Base-by-base conservation (phyloP, 2,329 filamentous ascomycete genomes). In the Colletotrichum graminicola region DNA sequence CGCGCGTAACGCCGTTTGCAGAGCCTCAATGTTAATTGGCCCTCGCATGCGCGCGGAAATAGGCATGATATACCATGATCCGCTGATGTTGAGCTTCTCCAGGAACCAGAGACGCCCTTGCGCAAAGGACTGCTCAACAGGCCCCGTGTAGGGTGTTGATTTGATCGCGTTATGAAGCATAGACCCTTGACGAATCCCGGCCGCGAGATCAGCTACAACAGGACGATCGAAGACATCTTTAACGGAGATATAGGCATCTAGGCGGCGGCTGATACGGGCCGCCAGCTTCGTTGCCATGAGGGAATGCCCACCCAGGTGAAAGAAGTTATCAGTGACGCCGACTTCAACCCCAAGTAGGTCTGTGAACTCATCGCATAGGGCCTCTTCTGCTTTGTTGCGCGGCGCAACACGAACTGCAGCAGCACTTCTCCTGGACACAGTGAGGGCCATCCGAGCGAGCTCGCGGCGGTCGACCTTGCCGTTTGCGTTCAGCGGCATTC, bases 401-500 rank as follows among this genome's bases (percentile, higher is more conserved):
- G 71, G 71, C 34, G 62, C 47, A 1, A 64, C 62, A 10, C 51
- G 36, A 7, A 8, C 6, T 5, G 21, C 26, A 0, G 43, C 21
- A 0, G 12, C 21, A 0, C 11, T 21, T 7, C 18, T 32, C 16
- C 36, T 64, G 2, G 62, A 39, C 6, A 26, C 34, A 11, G 32
- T 6, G 45, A 49, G 62, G 34, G 62, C 62, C 26, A 21, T 14
- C n/a, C 39, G 62, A 3, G 62, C 51, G 36, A 64, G 62, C 3
- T 57, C 49, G 7, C 36, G 70, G 0, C 76, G 67, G 36, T 79
- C 76, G 0, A 77, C 67, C 54, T 79, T 78, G 29, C 76, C 75
- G 21, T 75, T 78, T 1, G 66, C 54, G 23, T 77, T 77, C 45
- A 78, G 54, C 21, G 78, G 78, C 64, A 79, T 75, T 4, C 74